Base-by-base conservation (phyloP, 2,329 filamentous ascomycete species). In the Chaetomiaceae sp. region DNA sequence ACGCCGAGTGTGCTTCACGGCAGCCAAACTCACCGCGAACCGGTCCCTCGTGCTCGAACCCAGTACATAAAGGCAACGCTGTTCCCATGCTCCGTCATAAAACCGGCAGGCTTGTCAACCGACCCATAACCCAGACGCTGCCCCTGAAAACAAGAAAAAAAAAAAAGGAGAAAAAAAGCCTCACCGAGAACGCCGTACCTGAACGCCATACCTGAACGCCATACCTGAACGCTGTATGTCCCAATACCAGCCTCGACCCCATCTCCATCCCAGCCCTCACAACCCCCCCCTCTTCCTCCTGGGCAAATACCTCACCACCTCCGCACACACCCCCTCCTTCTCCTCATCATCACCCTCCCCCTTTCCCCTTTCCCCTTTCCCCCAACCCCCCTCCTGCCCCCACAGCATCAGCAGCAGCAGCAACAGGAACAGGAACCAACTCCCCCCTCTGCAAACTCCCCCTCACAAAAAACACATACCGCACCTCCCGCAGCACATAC, bases 371-470 rank as follows among this genome's bases (percentile, higher is more conserved):
- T 31, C 65, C 4, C 34, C 34, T 14, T 9, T 2, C 63, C 25
- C 63, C 70, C 40, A 63, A 56, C 13, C 10, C 25, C 25, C 6
- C 6, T 68, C 67, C 56, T 59, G 58, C 3, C 70, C 70, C 0
- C n/a, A n/a, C n/a, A n/a, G n/a, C n/a, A n/a, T n/a, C n/a, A n/a
- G n/a, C n/a, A n/a, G n/a, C n/a, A n/a, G n/a, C n/a, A n/a, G n/a
- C n/a, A n/a, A n/a, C n/a, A n/a, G n/a, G n/a, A n/a, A n/a, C n/a
- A n/a, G 75, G 70, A 14, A 77, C 68, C 54, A 77, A 77, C 49
- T 70, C 63, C 39, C 75, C 75, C 37, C 68, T 71, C 63, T 78
- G 75, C 54, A 79, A 56, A 57, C 71, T 77, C 4, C 77, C 77
- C 20, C 30, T 3, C 8, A 20, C 19, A 16, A 43, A 74, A 60